Evolutionary conservation across 495 filamentous ascomycete species (phyloP), one percentile per base, ranked within the genome.

Genomic region (Daldinia caldariorum): DNA sequence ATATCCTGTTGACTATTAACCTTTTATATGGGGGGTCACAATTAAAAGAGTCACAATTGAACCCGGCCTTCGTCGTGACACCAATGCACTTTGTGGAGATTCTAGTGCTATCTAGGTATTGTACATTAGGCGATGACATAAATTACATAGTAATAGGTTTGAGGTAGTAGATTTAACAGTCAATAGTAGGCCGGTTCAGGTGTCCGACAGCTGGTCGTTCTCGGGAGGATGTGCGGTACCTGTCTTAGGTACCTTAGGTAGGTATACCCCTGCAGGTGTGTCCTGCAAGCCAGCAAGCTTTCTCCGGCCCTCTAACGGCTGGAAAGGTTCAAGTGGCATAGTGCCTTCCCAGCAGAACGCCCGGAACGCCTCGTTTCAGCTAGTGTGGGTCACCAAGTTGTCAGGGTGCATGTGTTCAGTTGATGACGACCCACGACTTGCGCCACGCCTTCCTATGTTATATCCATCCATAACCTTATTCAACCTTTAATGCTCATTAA

Each of bases 381-480:
- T 35, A 51, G 57, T 66, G 58, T 61, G 61, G 57, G 22, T 22
- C 53, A 34, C 53, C 47, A 45, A 53, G 63, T 58, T 71, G 69
- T n/a, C n/a, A n/a, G n/a, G n/a, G n/a, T n/a, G n/a, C n/a, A n/a
- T n/a, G n/a, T n/a, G n/a, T 60, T 60, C 39, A 13, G 53, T 67
- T 54, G 69, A 71, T 71, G 69, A 71, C 69, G 63, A 71, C 43
- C 59, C 59, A 71, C 69, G 63, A 71, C 43, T 63, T 63, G 41
- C 54, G 31, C 18, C 43, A 47, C 43, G 18, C 43, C 9, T 47
- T 47, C 43, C 43, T 9, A 22, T 8, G 20, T 22, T n/a, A n/a
- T n/a, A n/a, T 10, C 20, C 47, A 58, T 12, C 22, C 26, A 53
- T 53, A 53, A 53, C 22, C 49, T 53, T 31, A 29, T 53, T 22